phyloP scores from a whole-genome alignment of 1,284 basidiomycete genomes.

The Ceratobasidium sp. region DNA sequence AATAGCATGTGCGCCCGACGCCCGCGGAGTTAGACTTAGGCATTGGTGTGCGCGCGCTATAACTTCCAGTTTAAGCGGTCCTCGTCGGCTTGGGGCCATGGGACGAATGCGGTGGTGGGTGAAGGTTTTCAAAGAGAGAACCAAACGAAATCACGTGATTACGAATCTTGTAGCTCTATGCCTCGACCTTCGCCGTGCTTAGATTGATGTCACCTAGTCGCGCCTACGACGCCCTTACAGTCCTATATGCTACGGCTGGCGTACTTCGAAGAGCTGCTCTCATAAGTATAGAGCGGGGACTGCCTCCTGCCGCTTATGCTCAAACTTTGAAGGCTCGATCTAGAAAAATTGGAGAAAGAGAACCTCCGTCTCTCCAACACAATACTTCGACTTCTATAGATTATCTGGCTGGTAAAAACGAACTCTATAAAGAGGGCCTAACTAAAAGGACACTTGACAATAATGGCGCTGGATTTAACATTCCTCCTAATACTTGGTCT shows the following conservation, averaged over 20 bases:
- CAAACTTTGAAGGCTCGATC: neutral
- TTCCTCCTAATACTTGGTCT: constrained; percentile 16
- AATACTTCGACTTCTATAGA: neutral
- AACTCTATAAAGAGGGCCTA: neutral
- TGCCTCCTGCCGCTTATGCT: constrained; percentile 1
- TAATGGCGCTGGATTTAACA: neutral
- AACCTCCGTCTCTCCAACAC: neutral
- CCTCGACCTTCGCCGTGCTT: neutral
- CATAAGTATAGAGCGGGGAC: constrained; percentile 27
- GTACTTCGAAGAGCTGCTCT: constrained; percentile 44
- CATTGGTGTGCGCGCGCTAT: too few species aligned
- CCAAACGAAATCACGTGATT: neutral
- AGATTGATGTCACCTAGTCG: constrained; percentile 41
- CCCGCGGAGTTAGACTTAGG: too few species aligned
- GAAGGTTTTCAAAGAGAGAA: too few species aligned
- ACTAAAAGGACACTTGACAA: neutral
- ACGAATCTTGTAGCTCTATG: neutral
- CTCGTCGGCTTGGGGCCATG: constrained; percentile 3
- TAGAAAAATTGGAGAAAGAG: neutral
- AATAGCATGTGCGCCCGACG: too few species aligned
- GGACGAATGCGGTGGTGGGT: neutral
- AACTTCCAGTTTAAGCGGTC: neutral
- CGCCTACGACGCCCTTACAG: constrained; percentile 45
- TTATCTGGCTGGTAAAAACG: too few species aligned
- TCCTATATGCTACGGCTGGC: constrained; percentile 38